A percentile compares a stretch with the other conserved stretches of the same genome.
Conservation (phyloP, 345 rosid species). For the Cardamine chenopodiifolia region DNA sequence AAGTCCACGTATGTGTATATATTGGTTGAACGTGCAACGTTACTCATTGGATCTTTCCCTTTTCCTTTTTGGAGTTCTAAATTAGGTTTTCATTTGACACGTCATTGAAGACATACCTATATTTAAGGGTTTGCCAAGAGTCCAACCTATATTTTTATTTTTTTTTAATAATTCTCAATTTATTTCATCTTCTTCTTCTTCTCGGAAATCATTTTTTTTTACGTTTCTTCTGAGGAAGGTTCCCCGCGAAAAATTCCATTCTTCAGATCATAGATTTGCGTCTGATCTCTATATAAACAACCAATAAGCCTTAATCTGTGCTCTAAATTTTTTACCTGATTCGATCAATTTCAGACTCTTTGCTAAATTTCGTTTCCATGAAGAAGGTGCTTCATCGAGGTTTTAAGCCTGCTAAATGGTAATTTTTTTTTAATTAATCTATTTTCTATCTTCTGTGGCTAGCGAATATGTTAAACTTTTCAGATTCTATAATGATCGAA, state of each 20-base stretch:
- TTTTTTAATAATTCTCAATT: not conserved
- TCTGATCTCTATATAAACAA: not conserved
- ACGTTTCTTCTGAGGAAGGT: slow-evolving; percentile 38
- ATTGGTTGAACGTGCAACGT: slow-evolving; percentile 13
- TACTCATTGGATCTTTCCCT: not conserved
- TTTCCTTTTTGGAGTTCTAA: not conserved
- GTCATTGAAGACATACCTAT: slow-evolving; percentile 17
- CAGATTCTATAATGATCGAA: slow-evolving; percentile 6
- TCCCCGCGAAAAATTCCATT: slow-evolving; percentile 23
- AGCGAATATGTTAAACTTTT: not conserved
- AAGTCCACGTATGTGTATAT: slow-evolving; percentile 5
- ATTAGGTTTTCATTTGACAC: slow-evolving; percentile 16
- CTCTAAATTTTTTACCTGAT: not conserved
- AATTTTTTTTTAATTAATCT: not conserved
- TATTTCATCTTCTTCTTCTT: slow-evolving; percentile 6
- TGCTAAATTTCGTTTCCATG: slow-evolving; percentile 13
- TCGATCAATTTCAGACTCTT: slow-evolving; percentile 13
- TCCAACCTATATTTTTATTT: slow-evolving; percentile 17
- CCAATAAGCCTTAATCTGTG: not conserved
- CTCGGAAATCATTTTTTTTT: not conserved
- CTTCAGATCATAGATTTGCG: slow-evolving; percentile 12
- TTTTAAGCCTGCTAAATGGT: slow-evolving; percentile 96
- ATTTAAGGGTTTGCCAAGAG: not conserved
- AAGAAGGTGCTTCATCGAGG: slow-evolving; percentile 63
- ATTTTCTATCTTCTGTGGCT: not conserved